Conservation (phyloP, 768 basidiomycete genomes). For the Saitozyma sp. region DNA sequence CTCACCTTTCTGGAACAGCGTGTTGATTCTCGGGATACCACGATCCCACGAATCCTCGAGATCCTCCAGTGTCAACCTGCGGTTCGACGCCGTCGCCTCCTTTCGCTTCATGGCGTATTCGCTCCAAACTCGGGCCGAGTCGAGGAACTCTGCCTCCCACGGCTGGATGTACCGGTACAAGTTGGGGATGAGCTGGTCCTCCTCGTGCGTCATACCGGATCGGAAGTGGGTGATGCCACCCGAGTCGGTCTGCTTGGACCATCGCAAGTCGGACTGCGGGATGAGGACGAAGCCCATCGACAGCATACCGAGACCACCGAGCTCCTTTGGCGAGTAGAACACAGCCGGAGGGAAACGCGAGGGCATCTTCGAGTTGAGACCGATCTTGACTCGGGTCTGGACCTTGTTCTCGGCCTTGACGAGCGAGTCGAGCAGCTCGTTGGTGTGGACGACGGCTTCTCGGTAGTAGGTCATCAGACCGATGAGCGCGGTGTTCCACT, state of each 20-base stretch:
- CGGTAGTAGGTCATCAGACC: conserved; percentile 96
- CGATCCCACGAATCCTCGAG: conserved; percentile 98
- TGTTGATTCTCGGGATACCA: conserved; percentile 90
- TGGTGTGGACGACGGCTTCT: conserved; percentile 95
- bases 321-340: conserved; percentile 96
- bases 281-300: conserved; percentile 99
- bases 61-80: conserved; percentile 93
- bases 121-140: conserved; percentile 97
- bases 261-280: conserved; percentile 93
- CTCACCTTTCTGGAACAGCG: conserved; percentile 81
- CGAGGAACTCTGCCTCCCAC: conserved; percentile 96
- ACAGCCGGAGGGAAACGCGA: conserved; percentile 89
- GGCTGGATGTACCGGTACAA: conserved; percentile 94
- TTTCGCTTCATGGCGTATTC: conserved; percentile 99
- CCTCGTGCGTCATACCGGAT: conserved; percentile 86
- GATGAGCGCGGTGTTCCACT: conserved; percentile 33
- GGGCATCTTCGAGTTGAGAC: conserved; percentile 99
- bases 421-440: conserved; percentile 88
- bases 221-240: conserved; percentile 99
- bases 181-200: conserved; percentile 76
- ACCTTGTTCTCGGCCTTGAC: conserved; percentile 99
- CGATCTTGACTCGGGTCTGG: conserved; percentile 98
- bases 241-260: conserved; percentile 97
- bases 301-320: conserved; percentile 97
- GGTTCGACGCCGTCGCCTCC: conserved; percentile 98